phyloP scores from a whole-genome alignment of 345 rosid genomes.

The Hibiscus mutabilis region DNA sequence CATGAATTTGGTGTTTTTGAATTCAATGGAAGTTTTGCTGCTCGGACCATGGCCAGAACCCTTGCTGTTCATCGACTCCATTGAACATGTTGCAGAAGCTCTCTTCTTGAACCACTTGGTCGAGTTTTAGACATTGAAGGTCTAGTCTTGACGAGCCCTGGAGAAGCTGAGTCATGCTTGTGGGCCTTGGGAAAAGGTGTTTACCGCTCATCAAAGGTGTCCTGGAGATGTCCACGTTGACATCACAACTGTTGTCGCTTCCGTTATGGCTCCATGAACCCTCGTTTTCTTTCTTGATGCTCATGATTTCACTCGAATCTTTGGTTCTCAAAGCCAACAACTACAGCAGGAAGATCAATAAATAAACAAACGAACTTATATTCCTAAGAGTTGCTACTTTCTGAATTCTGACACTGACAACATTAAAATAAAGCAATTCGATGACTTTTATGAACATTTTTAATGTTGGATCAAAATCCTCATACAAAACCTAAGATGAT shows the following conservation, averaged over 20 bases:
- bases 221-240: conserved; percentile 44
- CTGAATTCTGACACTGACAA: conserved; percentile 29
- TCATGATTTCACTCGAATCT: conserved; percentile 20
- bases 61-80: conserved; percentile 66
- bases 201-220: conserved; percentile 12
- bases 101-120: conserved; percentile 52
- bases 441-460: conserved; percentile 29
- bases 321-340: conserved; percentile 44
- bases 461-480: conserved; percentile 28
- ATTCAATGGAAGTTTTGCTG: conserved; percentile 53
- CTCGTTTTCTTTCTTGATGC: conserved; percentile 4
- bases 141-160: conserved; percentile 44
- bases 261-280: conserved; percentile 67
- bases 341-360: conserved; percentile 22
- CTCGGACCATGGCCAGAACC: conserved; percentile 74
- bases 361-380: not conserved
- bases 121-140: conserved; percentile 37
- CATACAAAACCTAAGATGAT: not conserved
- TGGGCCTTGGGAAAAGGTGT: conserved; percentile 50
- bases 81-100: conserved; percentile 64
- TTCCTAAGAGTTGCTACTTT: conserved; percentile 14
- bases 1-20: conserved; percentile 10
- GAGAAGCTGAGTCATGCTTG: conserved; percentile 41
- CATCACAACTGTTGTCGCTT: conserved; percentile 51
- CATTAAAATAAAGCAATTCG: conserved; percentile 16